These are phyloP conservation scores for Fusarium sp. DNA, from an alignment of 2,329 filamentous ascomycete species.

Conservation along the genomic window DNA sequence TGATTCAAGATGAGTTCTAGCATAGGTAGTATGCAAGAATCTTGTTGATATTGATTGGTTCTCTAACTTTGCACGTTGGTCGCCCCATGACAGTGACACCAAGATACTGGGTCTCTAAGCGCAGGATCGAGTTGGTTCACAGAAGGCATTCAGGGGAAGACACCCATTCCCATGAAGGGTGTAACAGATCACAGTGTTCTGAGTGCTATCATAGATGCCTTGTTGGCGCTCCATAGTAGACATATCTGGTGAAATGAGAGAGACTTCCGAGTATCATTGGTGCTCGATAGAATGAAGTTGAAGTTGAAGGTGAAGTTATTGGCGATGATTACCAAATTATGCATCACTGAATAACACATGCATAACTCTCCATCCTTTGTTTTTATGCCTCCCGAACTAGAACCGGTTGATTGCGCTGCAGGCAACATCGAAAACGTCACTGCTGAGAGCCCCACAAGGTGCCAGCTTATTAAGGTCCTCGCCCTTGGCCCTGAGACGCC, in stretches of 20 bases:
- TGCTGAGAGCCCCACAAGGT: slow-evolving; percentile 35
- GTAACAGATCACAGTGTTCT: background rate
- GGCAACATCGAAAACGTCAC: slow-evolving; percentile 52
- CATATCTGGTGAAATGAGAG: background rate
- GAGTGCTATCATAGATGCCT: background rate
- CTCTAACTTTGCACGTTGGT: background rate
- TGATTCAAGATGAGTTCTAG: background rate
- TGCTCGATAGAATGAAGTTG: background rate
- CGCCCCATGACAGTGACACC: background rate
- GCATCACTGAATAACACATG: background rate
- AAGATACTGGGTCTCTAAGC: background rate
- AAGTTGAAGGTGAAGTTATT: background rate
- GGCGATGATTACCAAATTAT: background rate
- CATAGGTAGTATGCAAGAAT: background rate
- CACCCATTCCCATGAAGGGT: background rate
- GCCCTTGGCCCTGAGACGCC: background rate
- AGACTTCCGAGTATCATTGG: background rate
- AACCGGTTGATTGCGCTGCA: slow-evolving; percentile 25
- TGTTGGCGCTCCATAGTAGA: background rate
- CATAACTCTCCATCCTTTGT: slow-evolving; percentile 7
- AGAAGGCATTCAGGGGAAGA: background rate
- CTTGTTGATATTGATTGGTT: background rate
- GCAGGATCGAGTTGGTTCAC: background rate
- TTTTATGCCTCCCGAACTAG: slow-evolving; percentile 14
- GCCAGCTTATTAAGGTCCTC: slow-evolving; percentile 29